These are phyloP conservation scores for Pseudocercospora fuligena DNA, from an alignment of 2,329 filamentous ascomycete genomes.

Conservation along the genomic window DNA sequence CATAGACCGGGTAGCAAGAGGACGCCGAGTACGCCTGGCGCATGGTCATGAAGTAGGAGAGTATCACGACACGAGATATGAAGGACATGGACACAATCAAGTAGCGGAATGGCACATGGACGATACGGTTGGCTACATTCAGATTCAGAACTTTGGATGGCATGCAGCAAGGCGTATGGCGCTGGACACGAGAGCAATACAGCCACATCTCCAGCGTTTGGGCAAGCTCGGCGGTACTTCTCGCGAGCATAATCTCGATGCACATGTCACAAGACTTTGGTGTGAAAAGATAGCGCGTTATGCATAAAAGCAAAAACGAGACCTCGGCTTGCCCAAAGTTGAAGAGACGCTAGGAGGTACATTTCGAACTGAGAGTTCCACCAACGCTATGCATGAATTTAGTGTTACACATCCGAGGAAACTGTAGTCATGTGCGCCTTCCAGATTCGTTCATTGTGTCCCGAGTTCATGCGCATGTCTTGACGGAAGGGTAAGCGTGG, in stretches of 20 bases:
- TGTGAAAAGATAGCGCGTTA: neutral
- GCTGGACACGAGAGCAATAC: no score
- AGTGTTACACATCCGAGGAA: constrained; percentile 1
- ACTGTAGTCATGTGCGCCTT: neutral
- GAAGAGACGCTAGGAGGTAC: neutral
- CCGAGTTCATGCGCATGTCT: neutral
- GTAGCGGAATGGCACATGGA: neutral
- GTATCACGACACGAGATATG: neutral
- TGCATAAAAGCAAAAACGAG: neutral
- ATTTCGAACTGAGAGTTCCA: neutral
- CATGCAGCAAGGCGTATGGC: no score
- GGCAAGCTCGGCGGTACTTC: neutral
- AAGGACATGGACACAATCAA: neutral
- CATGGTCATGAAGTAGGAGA: constrained; percentile 1
- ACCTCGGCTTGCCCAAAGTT: neutral
- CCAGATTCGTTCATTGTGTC: neutral
- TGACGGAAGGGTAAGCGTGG: neutral
- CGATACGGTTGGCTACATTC: no score
- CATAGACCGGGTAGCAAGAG: constrained; percentile 20
- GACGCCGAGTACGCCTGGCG: constrained; percentile 23
- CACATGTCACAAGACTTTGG: neutral
- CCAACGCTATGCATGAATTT: constrained; percentile 8
- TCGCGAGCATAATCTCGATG: neutral
- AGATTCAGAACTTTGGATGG: no score
- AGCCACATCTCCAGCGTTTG: neutral